Conservation (phyloP, 2,329 filamentous ascomycete species). For the Botrytis fabae region DNA sequence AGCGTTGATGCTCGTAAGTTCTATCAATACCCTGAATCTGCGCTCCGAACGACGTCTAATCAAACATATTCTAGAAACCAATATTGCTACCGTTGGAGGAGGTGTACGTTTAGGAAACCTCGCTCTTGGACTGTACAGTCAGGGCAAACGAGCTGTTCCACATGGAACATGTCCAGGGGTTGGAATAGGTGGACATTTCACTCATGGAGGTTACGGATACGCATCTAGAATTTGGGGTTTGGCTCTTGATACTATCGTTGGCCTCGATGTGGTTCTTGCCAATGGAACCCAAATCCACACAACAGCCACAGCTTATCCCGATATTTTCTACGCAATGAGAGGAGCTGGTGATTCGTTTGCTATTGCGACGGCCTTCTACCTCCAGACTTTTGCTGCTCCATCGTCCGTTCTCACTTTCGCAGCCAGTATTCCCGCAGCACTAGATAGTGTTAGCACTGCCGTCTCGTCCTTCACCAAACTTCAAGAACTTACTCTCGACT, state of each 20-base stretch:
- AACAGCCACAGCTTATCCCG: conserved; percentile 32
- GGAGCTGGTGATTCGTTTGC: conserved; percentile 43
- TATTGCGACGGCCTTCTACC: conserved; percentile 39
- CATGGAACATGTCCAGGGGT: conserved; percentile 50
- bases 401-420: conserved; percentile 33
- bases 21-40: not conserved
- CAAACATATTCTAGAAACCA: conserved; percentile 19
- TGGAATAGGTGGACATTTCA: conserved; percentile 49
- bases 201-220: conserved; percentile 50
- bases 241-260: conserved; percentile 51
- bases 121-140: conserved; percentile 42
- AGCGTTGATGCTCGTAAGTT: conserved; percentile 47
- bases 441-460: conserved; percentile 26
- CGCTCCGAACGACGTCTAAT: not conserved
- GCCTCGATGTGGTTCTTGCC: conserved; percentile 49
- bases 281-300: conserved; percentile 38
- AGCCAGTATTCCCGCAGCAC: conserved; percentile 22
- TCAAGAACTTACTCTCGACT: conserved; percentile 11
- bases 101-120: conserved; percentile 49
- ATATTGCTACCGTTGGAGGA: conserved; percentile 41
- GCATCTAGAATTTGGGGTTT: conserved; percentile 51
- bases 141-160: conserved; percentile 43
- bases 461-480: conserved; percentile 21
- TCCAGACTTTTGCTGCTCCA: conserved; percentile 43
- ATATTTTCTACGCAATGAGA: conserved; percentile 41